Conservation (phyloP, 2,329 filamentous ascomycete genomes). For the Tolypocladium tundrense region DNA sequence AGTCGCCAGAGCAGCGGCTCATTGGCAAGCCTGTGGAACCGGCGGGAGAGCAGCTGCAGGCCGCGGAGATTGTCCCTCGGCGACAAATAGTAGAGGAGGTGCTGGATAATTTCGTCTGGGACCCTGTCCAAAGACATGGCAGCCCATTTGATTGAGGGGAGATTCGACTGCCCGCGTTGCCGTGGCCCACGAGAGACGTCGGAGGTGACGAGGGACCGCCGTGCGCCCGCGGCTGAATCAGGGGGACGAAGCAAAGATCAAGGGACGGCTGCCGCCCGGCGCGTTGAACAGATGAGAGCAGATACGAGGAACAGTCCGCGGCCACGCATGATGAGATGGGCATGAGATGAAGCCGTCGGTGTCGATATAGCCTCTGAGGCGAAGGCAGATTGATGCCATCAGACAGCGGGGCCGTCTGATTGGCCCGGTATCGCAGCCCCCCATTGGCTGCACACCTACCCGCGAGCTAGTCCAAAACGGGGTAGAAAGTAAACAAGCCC, state of each 20-base stretch:
- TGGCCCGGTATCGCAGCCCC: background rate
- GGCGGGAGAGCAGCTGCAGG: constrained; percentile 47
- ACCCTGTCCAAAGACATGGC: constrained; percentile 36
- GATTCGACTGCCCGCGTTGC: background rate
- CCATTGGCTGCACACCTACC: background rate
- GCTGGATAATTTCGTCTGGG: constrained; percentile 78
- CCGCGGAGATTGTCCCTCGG: constrained; percentile 41
- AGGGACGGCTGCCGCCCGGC: background rate
- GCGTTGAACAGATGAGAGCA: background rate
- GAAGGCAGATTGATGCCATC: background rate
- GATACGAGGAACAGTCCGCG: background rate
- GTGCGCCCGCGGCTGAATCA: background rate
- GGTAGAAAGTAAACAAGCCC: constrained; percentile 31
- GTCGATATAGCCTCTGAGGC: background rate
- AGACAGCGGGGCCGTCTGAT: background rate
- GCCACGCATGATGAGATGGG: background rate
- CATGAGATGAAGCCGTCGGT: background rate
- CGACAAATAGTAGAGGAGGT: constrained; percentile 57
- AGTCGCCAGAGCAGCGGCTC: constrained; percentile 71
- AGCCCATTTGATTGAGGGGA: constrained; percentile 7
- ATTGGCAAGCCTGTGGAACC: constrained; percentile 54
- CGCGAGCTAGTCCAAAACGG: constrained; percentile 21
- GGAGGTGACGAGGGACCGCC: background rate
- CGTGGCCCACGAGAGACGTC: background rate
- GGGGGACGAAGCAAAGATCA: background rate